A percentile compares a stretch with the other conserved stretches of the same genome.
phyloP scores from a whole-genome alignment of 441 rosid genomes.

The Populus tomentosa region DNA sequence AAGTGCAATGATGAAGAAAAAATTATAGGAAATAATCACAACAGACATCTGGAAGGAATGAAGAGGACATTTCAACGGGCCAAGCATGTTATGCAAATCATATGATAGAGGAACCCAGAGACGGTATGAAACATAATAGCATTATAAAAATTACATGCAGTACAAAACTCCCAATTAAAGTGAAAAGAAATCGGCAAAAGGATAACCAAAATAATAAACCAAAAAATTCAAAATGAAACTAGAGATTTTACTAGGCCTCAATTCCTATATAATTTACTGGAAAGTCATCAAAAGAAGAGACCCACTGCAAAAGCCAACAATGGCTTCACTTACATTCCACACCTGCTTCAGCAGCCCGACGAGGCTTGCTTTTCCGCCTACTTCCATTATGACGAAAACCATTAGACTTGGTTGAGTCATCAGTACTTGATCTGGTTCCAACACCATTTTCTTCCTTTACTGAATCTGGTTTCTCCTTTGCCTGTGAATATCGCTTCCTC shows the following conservation, averaged over 20 bases:
- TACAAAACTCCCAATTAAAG: constrained; percentile 26
- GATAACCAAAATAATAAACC: constrained; percentile 21
- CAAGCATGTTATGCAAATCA: constrained; percentile 17
- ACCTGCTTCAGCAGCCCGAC: constrained; percentile 92
- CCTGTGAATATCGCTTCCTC: constrained; percentile 43
- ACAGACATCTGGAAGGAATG: neutral
- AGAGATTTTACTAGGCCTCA: constrained; percentile 30
- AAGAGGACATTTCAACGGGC: neutral
- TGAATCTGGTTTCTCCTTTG: constrained; percentile 43
- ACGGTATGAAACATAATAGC: constrained; percentile 18
- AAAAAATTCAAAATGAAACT: constrained; percentile 20
- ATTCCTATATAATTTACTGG: constrained; percentile 20
- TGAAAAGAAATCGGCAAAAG: constrained; percentile 24
- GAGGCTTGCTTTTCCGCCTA: constrained; percentile 91
- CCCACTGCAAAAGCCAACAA: constrained; percentile 13
- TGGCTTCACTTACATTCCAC: constrained; percentile 70
- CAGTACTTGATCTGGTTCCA: constrained; percentile 49
- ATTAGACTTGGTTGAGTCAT: constrained; percentile 56
- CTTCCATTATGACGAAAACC: constrained; percentile 89
- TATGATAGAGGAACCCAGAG: constrained; percentile 20
- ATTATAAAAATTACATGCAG: constrained; percentile 40
- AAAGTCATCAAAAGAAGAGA: constrained; percentile 21
- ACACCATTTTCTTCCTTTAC: constrained; percentile 50
- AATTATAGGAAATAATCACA: neutral
- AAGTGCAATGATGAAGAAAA: neutral